Evolutionary conservation across 1,284 basidiomycete genomes (phyloP).

Genomic region (Chondrostereum purpureum): DNA sequence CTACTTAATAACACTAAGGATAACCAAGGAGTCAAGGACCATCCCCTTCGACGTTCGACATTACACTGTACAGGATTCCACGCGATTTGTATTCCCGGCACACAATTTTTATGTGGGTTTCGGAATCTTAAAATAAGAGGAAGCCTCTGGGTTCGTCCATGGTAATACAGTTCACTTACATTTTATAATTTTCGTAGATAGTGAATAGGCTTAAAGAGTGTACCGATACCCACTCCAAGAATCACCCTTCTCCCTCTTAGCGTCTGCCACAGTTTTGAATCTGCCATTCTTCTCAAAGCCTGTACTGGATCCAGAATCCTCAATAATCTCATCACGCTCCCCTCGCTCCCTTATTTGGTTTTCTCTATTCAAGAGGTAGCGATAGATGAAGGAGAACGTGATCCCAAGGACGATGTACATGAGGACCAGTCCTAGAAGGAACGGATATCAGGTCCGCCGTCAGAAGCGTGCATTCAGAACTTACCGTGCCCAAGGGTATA

Average conservation of each 20-base stretch:
- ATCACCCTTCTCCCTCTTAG: constrained; percentile 52
- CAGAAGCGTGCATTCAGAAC: constrained; percentile 6
- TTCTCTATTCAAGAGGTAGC: constrained; percentile 46
- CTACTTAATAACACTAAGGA: no score
- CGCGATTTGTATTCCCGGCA: no score
- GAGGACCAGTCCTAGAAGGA: constrained; percentile 49
- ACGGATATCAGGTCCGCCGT: no score
- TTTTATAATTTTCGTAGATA: not conserved
- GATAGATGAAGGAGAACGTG: constrained; percentile 39
- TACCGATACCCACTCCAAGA: constrained; percentile 56
- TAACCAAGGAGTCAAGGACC: no score
- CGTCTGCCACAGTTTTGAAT: constrained; percentile 42
- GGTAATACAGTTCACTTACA: no score
- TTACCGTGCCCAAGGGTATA: constrained; percentile 56
- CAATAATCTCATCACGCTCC: constrained; percentile 63
- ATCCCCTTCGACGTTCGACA: no score
- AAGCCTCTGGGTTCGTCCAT: no score
- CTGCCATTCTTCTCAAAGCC: constrained; percentile 35
- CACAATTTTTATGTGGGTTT: no score
- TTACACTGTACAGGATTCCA: no score
- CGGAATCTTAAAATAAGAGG: no score
- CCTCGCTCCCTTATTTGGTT: constrained; percentile 59
- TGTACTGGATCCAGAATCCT: constrained; percentile 25
- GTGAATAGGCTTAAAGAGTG: constrained; percentile 19
- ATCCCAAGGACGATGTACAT: constrained; percentile 67